A percentile compares a stretch with the other conserved stretches of the same genome.
Evolutionary conservation across 2,329 filamentous ascomycete genomes (phyloP).

Genomic region (Fusarium sarcochroum): DNA sequence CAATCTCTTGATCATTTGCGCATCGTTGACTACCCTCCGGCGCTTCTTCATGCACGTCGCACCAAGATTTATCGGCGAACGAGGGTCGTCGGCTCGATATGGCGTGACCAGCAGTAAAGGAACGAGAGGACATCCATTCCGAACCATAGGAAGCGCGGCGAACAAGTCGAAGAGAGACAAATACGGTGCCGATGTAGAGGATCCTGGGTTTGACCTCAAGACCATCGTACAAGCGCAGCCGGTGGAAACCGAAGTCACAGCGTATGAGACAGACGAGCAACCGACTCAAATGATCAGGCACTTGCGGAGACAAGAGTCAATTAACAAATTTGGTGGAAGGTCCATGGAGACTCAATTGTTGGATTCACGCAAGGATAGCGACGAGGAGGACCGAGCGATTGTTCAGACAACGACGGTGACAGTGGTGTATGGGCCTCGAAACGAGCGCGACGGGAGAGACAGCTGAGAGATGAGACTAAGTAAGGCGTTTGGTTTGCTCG

Average conservation of each 20-base stretch:
- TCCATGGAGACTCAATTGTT: slow-evolving; percentile 24
- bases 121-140: slow-evolving; percentile 38
- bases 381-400: slow-evolving; percentile 43
- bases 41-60: slow-evolving; percentile 53
- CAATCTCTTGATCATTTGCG: slow-evolving; percentile 56
- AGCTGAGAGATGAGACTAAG: not conserved
- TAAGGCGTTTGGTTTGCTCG: not conserved
- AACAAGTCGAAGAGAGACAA: slow-evolving; percentile 17
- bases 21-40: slow-evolving; percentile 55
- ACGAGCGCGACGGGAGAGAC: slow-evolving; percentile 15
- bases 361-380: slow-evolving; percentile 23
- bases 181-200: slow-evolving; percentile 22
- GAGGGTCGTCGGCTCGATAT: slow-evolving; percentile 28
- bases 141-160: slow-evolving; percentile 28
- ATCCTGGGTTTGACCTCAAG: slow-evolving; percentile 41
- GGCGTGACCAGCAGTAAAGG: slow-evolving; percentile 12
- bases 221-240: slow-evolving; percentile 43
- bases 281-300: slow-evolving; percentile 35
- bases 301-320: slow-evolving; percentile 42
- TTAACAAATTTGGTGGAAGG: slow-evolving; percentile 39
- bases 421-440: slow-evolving; percentile 42
- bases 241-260: slow-evolving; percentile 34
- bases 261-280: slow-evolving; percentile 28
- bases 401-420: slow-evolving; percentile 47
- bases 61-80: slow-evolving; percentile 44